Percentiles rank a stretch among this genome's conserved stretches.
Conservation (phyloP, 257 asterid species). For the Rubia yunnanensis region DNA sequence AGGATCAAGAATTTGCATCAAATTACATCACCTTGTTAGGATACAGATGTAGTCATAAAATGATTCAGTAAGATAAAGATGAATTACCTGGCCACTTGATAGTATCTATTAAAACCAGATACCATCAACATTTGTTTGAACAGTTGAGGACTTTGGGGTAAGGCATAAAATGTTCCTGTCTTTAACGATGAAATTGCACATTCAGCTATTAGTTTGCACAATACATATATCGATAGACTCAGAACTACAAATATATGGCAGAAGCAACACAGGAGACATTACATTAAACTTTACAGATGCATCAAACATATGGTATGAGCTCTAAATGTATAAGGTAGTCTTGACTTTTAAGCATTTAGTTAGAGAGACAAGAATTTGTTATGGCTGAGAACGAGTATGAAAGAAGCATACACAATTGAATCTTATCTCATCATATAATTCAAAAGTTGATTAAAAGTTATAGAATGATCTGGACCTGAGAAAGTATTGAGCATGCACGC, state of each 20-base stretch:
- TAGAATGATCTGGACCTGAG: neutral
- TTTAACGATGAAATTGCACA: slow-evolving; percentile 35
- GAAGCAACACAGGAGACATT: neutral
- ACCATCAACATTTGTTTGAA: slow-evolving; percentile 99
- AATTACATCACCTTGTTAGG: neutral
- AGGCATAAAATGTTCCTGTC: slow-evolving; percentile 95
- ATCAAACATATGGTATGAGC: neutral
- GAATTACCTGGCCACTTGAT: slow-evolving; percentile 89
- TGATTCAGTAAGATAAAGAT: neutral
- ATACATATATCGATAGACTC: slow-evolving; percentile 13
- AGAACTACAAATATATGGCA: neutral
- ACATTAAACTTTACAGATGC: neutral
- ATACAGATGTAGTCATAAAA: neutral
- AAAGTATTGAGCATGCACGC: neutral
- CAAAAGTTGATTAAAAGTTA: neutral
- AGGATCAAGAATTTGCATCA: slow-evolving; percentile 3
- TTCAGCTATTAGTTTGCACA: slow-evolving; percentile 23
- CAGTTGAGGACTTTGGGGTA: slow-evolving; percentile 99
- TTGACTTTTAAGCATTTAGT: neutral
- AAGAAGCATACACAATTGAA: neutral
- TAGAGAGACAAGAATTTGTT: neutral
- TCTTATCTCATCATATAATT: neutral
- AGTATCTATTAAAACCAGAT: slow-evolving; percentile 85
- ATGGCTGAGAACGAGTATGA: neutral
- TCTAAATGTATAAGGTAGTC: neutral